Conservation (phyloP, 352 stramenopile genomes). For the Elongisporangium senticosum region DNA sequence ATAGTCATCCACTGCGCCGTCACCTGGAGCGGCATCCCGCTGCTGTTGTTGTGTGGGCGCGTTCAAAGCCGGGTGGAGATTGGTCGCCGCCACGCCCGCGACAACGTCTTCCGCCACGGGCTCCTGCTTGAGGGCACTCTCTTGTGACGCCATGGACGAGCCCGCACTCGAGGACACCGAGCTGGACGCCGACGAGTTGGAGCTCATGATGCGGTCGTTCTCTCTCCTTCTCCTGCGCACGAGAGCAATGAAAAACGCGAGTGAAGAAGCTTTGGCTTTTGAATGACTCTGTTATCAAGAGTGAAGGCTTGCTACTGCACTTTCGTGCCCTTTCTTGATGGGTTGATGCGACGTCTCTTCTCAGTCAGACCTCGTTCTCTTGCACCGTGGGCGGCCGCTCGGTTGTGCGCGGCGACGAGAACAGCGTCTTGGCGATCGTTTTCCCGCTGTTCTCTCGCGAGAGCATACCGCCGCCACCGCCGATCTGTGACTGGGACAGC, state of each 20-base stretch:
- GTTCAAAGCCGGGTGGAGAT: neutral
- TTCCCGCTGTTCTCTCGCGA: conserved; percentile 15
- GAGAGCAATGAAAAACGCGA: neutral
- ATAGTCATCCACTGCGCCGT: conserved; percentile 12
- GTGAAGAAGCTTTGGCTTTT: neutral
- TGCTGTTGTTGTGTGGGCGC: neutral
- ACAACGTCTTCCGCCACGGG: neutral
- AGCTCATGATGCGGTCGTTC: neutral
- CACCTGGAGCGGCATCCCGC: conserved; percentile 1
- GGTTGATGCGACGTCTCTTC: conserved; percentile 1
- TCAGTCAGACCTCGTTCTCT: conserved; percentile 2
- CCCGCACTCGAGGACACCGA: conserved; percentile 7
- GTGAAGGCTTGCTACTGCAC: neutral
- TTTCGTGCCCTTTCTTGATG: neutral
- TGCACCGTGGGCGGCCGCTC: neutral
- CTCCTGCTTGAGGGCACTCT: neutral
- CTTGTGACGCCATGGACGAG: conserved; percentile 5
- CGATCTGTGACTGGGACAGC: conserved; percentile 4
- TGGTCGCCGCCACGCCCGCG: neutral
- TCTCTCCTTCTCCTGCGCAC: neutral
- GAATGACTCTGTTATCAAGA: neutral
- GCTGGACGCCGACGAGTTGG: conserved; percentile 10
- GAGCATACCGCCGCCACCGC: neutral
- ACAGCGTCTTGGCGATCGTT: neutral
- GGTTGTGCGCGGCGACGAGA: neutral